A percentile compares a stretch with the other conserved stretches of the same genome.
Conservation (phyloP, 2,329 filamentous ascomycete genomes). For the Aaosphaeria pasadenensis region DNA sequence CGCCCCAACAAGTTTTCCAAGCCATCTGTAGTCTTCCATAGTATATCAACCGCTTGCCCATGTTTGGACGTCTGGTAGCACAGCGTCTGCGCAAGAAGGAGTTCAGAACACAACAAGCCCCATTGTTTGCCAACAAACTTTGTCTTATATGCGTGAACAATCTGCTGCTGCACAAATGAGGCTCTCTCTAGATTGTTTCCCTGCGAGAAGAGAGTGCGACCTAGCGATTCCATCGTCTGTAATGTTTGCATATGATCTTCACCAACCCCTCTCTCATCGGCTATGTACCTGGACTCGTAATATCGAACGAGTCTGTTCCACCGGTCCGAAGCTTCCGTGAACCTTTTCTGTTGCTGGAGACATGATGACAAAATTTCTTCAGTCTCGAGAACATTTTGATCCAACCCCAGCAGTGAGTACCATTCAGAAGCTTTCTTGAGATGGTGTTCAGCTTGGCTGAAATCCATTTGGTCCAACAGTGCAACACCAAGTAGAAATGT, state of each 20-base stretch:
- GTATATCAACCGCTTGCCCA: not conserved
- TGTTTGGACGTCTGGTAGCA: not conserved
- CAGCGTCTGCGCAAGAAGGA: constrained; percentile 1
- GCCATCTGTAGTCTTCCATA: not conserved
- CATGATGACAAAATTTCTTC: too few species aligned
- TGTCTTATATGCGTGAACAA: constrained; percentile 1
- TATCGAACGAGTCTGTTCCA: too few species aligned
- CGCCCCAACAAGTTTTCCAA: constrained; percentile 2
- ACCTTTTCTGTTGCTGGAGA: too few species aligned
- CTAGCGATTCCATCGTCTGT: not conserved
- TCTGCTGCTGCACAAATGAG: not conserved
- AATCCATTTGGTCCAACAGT: too few species aligned
- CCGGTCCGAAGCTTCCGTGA: too few species aligned
- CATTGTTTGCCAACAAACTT: constrained; percentile 3
- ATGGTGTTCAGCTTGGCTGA: too few species aligned
- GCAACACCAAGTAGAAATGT: too few species aligned
- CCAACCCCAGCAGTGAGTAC: too few species aligned
- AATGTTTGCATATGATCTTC: constrained; percentile 3
- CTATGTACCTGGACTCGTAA: too few species aligned
- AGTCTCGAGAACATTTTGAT: too few species aligned
- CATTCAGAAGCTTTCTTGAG: not conserved
- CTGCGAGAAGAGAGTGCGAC: not conserved
- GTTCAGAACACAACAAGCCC: not conserved
- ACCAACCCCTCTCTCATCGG: constrained; percentile 1
- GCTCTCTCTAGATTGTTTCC: not conserved